phyloP scores from a whole-genome alignment of 2,329 filamentous ascomycete species.

The Chrysoporthe cubensis region DNA sequence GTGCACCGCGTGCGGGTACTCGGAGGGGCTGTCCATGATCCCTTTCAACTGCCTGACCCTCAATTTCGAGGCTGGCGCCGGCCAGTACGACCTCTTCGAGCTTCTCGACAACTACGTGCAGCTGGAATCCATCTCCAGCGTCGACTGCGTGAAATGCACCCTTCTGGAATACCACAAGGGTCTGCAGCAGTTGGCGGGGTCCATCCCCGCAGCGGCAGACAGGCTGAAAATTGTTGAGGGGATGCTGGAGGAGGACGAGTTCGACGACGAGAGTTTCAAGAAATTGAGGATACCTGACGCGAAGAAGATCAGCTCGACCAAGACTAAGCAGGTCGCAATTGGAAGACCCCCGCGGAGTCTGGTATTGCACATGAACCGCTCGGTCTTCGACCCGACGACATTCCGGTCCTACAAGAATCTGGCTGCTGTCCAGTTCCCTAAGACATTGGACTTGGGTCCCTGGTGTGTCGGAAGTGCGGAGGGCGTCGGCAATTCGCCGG shows the following conservation, averaged over 20 bases:
- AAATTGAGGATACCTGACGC: conserved; percentile 70
- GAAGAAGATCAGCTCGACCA: conserved; percentile 75
- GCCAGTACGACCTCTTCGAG: conserved; percentile 72
- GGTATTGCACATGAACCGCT: conserved; percentile 87
- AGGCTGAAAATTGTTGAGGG: conserved; percentile 69
- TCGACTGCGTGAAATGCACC: conserved; percentile 91
- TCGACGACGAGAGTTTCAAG: conserved; percentile 70
- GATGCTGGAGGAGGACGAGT: conserved; percentile 79
- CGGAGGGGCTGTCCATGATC: conserved; percentile 85
- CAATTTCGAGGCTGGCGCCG: conserved; percentile 68
- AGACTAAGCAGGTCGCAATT: conserved; percentile 87
- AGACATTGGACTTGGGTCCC: conserved; percentile 72
- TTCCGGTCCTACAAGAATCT: conserved; percentile 83
- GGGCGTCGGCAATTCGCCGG: conserved; percentile 22
- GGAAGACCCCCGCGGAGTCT: conserved; percentile 80
- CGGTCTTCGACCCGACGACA: conserved; percentile 83
- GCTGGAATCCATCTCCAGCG: conserved; percentile 83
- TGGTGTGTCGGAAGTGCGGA: conserved; percentile 77
- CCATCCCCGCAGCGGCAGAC: conserved; percentile 53
- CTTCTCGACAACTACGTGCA: conserved; percentile 83
- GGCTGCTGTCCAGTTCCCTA: conserved; percentile 77
- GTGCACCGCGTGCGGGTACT: conserved; percentile 83
- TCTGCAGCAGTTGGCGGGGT: conserved; percentile 54
- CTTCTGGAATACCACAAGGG: conserved; percentile 62
- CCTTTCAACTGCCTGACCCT: conserved; percentile 94